Conservation (phyloP, 768 basidiomycete genomes). For the Macrocybe gigantea region DNA sequence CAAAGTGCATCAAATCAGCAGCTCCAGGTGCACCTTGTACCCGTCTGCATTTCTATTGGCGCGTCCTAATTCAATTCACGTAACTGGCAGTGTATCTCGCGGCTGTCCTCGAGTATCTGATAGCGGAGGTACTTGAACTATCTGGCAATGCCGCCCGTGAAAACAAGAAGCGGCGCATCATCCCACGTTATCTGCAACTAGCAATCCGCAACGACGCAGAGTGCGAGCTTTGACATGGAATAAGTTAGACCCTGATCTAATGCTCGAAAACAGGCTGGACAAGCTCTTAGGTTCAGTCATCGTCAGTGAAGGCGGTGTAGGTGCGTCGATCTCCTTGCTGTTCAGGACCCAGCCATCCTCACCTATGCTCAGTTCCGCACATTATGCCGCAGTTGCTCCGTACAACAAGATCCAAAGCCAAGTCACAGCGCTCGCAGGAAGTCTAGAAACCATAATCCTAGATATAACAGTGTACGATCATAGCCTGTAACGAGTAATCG, state of each 20-base stretch:
- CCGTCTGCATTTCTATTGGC: neutral
- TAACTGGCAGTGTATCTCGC: constrained; percentile 62
- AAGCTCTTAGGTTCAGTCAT: constrained; percentile 56
- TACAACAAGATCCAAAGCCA: constrained; percentile 1
- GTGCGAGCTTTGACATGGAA: constrained; percentile 20
- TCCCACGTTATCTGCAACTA: constrained; percentile 77
- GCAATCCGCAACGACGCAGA: constrained; percentile 78
- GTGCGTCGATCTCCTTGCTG: constrained; percentile 44
- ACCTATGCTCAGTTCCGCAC: constrained; percentile 12
- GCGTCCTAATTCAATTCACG: constrained; percentile 1
- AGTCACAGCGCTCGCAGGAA: constrained; percentile 7
- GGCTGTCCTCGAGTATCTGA: constrained; percentile 82
- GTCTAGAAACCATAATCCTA: neutral
- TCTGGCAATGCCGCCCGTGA: constrained; percentile 77
- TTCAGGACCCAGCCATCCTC: neutral
- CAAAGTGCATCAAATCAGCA: constrained; percentile 62
- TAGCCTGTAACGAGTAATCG: neutral
- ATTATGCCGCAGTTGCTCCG: constrained; percentile 15
- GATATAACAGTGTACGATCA: neutral
- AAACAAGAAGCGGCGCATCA: constrained; percentile 79
- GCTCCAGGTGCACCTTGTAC: constrained; percentile 47
- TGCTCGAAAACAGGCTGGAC: constrained; percentile 33
- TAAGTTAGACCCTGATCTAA: too few species aligned
- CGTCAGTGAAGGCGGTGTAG: constrained; percentile 76
- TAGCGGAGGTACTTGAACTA: constrained; percentile 82